Base-by-base conservation (phyloP, 2,329 filamentous ascomycete genomes). In the Sporothrix pallida region DNA sequence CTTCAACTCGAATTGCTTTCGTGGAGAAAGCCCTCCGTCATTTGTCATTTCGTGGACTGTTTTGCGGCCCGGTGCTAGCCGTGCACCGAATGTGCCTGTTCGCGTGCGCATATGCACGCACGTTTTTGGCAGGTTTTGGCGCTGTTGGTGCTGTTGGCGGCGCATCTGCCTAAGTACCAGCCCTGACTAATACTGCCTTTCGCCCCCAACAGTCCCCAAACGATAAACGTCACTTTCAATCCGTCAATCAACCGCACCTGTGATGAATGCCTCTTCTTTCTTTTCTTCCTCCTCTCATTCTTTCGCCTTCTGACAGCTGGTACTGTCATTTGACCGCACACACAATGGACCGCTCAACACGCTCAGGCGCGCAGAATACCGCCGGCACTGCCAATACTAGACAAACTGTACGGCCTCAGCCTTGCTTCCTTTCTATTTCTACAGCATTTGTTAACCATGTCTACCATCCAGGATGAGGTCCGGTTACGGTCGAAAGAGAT, bases 401-500 rank as follows among this genome's bases (percentile, higher is more conserved):
- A 20, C 62, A 48, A 26, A 23, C 42, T n/a, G 62, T 67, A 67
- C 46, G 42, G 6, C 42, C 54, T 72, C 42, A 48, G 15, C 23
- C 15, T 67, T 31, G 63, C 20, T 23, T 17, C 63, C 3, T n/a
- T 13, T 2, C 8, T 7, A 23, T 17, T 23, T 23, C 17, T 5
- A 68, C 3, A 26, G 50, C 63, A 10, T 1, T 17, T 8, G 9
- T 46, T 52, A 68, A 37, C 63, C 3, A 10, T 37, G 20, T 48
- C 20, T 17, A 8, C 44, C 37, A 17, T 26, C 1, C 13, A 68
- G 46, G 73, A 74, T 8, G 73, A 74, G 20, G 52, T 50, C 17
- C 63, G 70, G 37, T n/a, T 74, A 13, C 52, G 70, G 46, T 56
- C 73, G n/a, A 74, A 74, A 42, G 73, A 74, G 2, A 86, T 95